Base-by-base conservation (phyloP, 768 basidiomycete genomes). In the Collybia mongolica region DNA sequence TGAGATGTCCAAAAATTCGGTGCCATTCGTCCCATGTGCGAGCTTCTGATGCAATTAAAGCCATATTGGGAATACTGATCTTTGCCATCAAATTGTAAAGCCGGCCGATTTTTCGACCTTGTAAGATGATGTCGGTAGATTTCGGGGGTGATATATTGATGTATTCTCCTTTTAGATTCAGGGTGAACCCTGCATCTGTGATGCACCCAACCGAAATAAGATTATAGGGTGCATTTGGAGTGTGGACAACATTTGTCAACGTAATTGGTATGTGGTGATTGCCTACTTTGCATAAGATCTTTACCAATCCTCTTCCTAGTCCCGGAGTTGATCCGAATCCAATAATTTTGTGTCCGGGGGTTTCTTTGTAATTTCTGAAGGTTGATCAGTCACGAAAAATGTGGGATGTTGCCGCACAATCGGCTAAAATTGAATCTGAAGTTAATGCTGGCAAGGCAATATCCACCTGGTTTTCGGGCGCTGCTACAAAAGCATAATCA, bases 1-100 rank as follows among this genome's bases (percentile, higher is more conserved):
- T 52, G 40, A 67, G 50, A 26, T 67, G 65, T 1, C 65, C 62
- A 39, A 53, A 64, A 32, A 54, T 50, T 0, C 49, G 44, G 39
- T 68, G 65, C 67, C 63, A 69, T 32, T 65, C 24, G 9, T 67
- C 56, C 64, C 64, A 69, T 8, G 54, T 60, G 2, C 28, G 44
- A 3, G 11, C 2, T 11, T 3, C 3, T 2, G 9, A 11, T 17
- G 57, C 45, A 1, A 40, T 35, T n/a, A 58, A 19, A 6, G 42
- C 35, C 9, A 39, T 44, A 52, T 59, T 42, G 35, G 42, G 29
- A 6, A 20, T 1, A 22, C 19, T 2, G 51, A 38, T 28, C 41
- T 23, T 11, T 54, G 55, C 60, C 14, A 58, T 23, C 0, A 63
- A 38, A 5, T 53, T 23, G 32, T 64, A 68, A 12, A 68, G 45